Conservation (phyloP, 495 filamentous ascomycete genomes). For the Sordaria brevicollis region DNA sequence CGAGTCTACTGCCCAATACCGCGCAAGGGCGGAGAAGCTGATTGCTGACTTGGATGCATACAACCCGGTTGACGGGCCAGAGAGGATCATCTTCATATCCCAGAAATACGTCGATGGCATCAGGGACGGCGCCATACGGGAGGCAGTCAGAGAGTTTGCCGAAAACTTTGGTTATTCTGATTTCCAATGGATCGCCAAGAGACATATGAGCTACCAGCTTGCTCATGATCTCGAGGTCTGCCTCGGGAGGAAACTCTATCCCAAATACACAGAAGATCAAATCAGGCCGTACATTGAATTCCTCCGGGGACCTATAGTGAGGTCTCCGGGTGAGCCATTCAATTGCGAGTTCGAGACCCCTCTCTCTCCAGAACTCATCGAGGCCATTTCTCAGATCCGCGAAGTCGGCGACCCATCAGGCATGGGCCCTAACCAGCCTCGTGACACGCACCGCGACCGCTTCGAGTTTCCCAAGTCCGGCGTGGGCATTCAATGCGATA, state of each 20-base stretch:
- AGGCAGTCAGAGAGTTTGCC: slow-evolving; percentile 27
- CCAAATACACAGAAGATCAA: slow-evolving; percentile 11
- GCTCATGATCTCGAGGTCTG: slow-evolving; percentile 36
- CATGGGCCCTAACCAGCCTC: slow-evolving; percentile 36
- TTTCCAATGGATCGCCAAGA: slow-evolving; percentile 24
- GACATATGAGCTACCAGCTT: slow-evolving; percentile 39
- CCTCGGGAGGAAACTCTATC: slow-evolving; percentile 30
- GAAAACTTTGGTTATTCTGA: slow-evolving; percentile 1
- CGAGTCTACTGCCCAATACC: slow-evolving; percentile 36
- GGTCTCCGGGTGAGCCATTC: neutral
- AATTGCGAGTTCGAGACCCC: slow-evolving; percentile 16
- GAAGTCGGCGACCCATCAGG: slow-evolving; percentile 30
- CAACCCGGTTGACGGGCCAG: slow-evolving; percentile 8
- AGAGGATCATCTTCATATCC: slow-evolving; percentile 12
- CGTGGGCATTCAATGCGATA: slow-evolving; percentile 68
- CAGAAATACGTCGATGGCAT: slow-evolving; percentile 39
- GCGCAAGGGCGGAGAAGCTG: slow-evolving; percentile 26
- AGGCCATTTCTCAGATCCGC: slow-evolving; percentile 22
- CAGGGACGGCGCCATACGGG: slow-evolving; percentile 20
- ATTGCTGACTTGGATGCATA: slow-evolving; percentile 22
- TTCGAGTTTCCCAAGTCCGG: slow-evolving; percentile 62
- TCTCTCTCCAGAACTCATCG: slow-evolving; percentile 6
- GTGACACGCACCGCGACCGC: slow-evolving; percentile 40
- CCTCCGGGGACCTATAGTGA: slow-evolving; percentile 10
- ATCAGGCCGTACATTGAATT: slow-evolving; percentile 33